A percentile compares a stretch with the other conserved stretches of the same genome.
Conservation (phyloP, 2,329 filamentous ascomycete genomes). For the Chrysosphaeria jannelii region DNA sequence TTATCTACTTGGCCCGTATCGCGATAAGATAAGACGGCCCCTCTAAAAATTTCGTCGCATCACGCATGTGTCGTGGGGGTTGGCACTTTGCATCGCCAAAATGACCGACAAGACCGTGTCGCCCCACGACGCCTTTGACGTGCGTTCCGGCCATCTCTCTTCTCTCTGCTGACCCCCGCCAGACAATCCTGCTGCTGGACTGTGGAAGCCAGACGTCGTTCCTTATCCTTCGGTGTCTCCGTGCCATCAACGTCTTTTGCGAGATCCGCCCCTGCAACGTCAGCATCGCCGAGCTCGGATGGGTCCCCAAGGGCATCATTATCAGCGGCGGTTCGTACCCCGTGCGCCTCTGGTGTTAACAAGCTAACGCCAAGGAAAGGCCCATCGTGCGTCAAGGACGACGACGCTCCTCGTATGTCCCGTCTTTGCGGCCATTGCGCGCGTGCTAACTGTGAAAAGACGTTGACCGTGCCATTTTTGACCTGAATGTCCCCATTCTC, state of each 20-base stretch:
- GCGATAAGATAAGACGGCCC: too few relatives aligned
- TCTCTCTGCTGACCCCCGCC: neutral
- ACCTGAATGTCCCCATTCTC: constrained; percentile 13
- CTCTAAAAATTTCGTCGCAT: neutral
- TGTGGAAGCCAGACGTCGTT: constrained; percentile 45
- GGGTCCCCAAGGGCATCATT: constrained; percentile 62
- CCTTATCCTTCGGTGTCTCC: constrained; percentile 43
- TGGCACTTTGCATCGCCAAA: too few relatives aligned
- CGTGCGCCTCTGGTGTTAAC: neutral
- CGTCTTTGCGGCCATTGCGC: neutral
- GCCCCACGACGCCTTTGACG: neutral
- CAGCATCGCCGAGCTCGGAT: constrained; percentile 46
- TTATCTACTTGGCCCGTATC: too few relatives aligned
- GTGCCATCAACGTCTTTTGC: constrained; percentile 40
- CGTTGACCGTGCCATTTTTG: constrained; percentile 56
- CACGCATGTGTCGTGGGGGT: neutral
- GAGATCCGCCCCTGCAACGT: constrained; percentile 75
- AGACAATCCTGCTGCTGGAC: constrained; percentile 43
- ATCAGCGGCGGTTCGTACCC: constrained; percentile 12
- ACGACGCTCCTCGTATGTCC: constrained; percentile 9
- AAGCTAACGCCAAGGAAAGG: neutral
- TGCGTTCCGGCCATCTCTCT: neutral
- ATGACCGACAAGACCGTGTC: neutral
- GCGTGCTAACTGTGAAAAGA: constrained; percentile 10
- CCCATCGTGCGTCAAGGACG: constrained; percentile 10